phyloP scores from a whole-genome alignment of 2,329 filamentous ascomycete genomes.

The Xylariaceae sp. region DNA sequence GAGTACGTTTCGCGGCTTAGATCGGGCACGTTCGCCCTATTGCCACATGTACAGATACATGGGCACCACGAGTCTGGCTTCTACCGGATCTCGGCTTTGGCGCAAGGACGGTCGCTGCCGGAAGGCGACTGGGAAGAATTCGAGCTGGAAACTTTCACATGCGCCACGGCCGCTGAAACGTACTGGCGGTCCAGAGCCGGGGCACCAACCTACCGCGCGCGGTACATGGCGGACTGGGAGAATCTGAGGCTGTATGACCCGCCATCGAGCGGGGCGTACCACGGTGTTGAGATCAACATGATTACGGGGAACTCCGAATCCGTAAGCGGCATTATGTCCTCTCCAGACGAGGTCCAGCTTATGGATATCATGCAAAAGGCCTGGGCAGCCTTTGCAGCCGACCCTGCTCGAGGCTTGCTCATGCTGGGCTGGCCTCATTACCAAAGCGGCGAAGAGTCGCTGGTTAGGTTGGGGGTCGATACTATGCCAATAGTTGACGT shows the following conservation, averaged over 20 bases:
- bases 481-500: slow-evolving; percentile 10
- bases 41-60: slow-evolving; percentile 19
- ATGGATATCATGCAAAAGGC: slow-evolving; percentile 9
- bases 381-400: slow-evolving; percentile 16
- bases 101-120: slow-evolving; percentile 14
- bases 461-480: slow-evolving; percentile 12
- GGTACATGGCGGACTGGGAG: slow-evolving; percentile 17
- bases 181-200: slow-evolving; percentile 12
- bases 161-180: slow-evolving; percentile 14
- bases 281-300: slow-evolving; percentile 21
- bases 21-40: slow-evolving; percentile 1
- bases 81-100: slow-evolving; percentile 18
- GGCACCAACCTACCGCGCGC: slow-evolving; percentile 5
- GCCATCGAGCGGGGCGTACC: slow-evolving; percentile 17
- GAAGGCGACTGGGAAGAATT: slow-evolving; percentile 14
- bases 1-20: slow-evolving; percentile 14
- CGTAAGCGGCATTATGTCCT: slow-evolving; percentile 11
- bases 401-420: slow-evolving; percentile 3
- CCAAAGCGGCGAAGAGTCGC: background rate
- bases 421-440: slow-evolving; percentile 13
- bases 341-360: background rate
- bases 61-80: slow-evolving; percentile 19
- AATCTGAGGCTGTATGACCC: slow-evolving; percentile 16
- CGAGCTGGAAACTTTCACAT: slow-evolving; percentile 18
- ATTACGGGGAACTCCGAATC: slow-evolving; percentile 14